A percentile compares a stretch with the other conserved stretches of the same genome.
phyloP scores from a whole-genome alignment of 1,284 basidiomycete species.

The Ganoderma multipileum region DNA sequence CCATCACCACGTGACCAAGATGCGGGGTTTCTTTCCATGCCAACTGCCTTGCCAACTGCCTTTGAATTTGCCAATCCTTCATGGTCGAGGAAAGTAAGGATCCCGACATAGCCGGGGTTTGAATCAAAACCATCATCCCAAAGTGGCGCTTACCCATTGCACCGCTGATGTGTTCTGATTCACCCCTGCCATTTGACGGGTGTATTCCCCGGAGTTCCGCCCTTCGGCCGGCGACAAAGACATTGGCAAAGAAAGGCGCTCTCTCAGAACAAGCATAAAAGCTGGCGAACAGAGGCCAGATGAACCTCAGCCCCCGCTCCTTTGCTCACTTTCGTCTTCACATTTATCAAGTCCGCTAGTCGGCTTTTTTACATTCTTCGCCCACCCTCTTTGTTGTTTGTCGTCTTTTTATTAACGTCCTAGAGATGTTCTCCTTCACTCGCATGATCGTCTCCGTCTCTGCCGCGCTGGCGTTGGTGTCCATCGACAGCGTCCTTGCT shows the following conservation, averaged over 20 bases:
- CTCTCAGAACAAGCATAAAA: slow-evolving; percentile 5
- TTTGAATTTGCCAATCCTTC: not conserved
- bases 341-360: slow-evolving; percentile 27
- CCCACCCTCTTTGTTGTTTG: slow-evolving; percentile 8
- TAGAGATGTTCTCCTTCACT: slow-evolving; percentile 28
- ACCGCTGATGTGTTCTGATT: not conserved
- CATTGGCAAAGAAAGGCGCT: not conserved
- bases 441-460: slow-evolving; percentile 30
- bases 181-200: not conserved
- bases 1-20: not conserved
- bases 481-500: slow-evolving; percentile 26
- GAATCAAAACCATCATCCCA: not conserved
- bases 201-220: not conserved
- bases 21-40: not conserved
- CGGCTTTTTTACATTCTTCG: slow-evolving; percentile 21
- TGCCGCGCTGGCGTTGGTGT: slow-evolving; percentile 27
- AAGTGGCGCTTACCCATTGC: not conserved
- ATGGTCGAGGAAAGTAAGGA: not conserved
- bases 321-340: slow-evolving; percentile 18
- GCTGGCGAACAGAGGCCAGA: not conserved
- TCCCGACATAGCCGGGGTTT: not conserved
- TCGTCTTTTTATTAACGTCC: slow-evolving; percentile 19
- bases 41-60: not conserved
- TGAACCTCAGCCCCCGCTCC: not conserved
- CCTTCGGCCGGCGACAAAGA: not conserved